These are phyloP conservation scores for Quercus wislizeni DNA, from an alignment of 306 rosid genomes.

Conservation along the genomic window DNA sequence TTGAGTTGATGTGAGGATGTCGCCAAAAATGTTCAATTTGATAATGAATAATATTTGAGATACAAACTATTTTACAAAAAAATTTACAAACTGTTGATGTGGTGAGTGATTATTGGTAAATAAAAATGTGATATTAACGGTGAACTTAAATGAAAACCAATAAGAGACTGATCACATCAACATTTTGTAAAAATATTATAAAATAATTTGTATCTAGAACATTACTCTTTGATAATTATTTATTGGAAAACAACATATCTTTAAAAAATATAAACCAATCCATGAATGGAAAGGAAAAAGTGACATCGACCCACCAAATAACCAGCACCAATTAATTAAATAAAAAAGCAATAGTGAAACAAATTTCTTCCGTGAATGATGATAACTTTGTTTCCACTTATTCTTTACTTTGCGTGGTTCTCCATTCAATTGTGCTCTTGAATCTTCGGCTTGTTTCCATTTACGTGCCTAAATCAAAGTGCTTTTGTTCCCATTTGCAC, in stretches of 20 bases:
- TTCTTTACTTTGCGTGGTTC: slow-evolving; percentile 22
- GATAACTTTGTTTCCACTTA: slow-evolving; percentile 10
- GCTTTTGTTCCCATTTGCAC: too few species aligned
- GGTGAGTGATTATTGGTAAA: too few species aligned
- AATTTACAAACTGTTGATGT: too few species aligned
- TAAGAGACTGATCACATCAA: too few species aligned
- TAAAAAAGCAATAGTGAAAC: not conserved
- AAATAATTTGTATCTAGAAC: too few species aligned
- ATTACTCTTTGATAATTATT: not conserved
- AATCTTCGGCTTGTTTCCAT: slow-evolving; percentile 22
- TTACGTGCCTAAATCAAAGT: not conserved
- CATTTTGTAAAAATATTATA: too few species aligned
- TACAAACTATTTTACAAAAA: too few species aligned
- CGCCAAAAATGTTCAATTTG: not conserved
- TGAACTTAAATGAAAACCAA: too few species aligned
- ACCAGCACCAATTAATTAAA: too few species aligned
- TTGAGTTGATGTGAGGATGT: too few species aligned
- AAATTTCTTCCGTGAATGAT: not conserved
- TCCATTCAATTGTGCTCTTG: not conserved
- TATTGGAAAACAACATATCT: not conserved
- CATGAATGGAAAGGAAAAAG: not conserved
- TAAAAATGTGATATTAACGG: too few species aligned
- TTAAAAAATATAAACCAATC: not conserved
- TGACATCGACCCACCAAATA: not conserved
- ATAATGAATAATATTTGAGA: too few species aligned